Conservation (phyloP, 2,329 filamentous ascomycete species). For the Anisogramma anomala region DNA sequence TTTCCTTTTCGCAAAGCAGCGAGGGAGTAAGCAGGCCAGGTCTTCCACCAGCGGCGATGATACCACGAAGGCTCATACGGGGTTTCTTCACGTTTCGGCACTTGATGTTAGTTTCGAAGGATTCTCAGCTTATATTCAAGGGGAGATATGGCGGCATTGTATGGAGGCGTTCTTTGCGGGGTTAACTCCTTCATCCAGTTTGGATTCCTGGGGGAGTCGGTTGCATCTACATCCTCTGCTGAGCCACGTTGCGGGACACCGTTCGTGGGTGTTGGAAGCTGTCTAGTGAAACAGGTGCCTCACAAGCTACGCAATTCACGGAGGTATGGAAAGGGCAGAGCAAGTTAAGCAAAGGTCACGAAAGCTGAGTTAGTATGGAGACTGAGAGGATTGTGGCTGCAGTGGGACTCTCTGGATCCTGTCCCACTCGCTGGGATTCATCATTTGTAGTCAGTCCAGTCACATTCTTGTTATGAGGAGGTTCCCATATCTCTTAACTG, state of each 20-base stretch:
- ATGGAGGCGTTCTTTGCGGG: slow-evolving; percentile 11
- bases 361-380: not conserved
- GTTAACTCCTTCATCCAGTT: slow-evolving; percentile 1
- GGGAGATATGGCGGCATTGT: slow-evolving; percentile 5
- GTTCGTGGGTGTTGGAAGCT: not conserved
- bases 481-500: not conserved
- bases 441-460: slow-evolving; percentile 4
- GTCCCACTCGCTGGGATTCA: slow-evolving; percentile 1
- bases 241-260: not conserved
- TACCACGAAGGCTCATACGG: slow-evolving; percentile 12
- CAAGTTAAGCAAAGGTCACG: too few species aligned
- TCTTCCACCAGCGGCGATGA: slow-evolving; percentile 13
- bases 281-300: not conserved
- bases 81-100: slow-evolving; percentile 11
- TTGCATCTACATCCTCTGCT: slow-evolving; percentile 8
- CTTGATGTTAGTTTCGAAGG: slow-evolving; percentile 9
- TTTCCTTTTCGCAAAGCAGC: slow-evolving; percentile 1
- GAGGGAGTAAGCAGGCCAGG: slow-evolving; percentile 10
- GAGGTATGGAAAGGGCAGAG: not conserved
- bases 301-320: slow-evolving; percentile 2
- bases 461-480: not conserved
- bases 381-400: not conserved
- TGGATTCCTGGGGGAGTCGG: slow-evolving; percentile 1
- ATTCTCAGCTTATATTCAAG: slow-evolving; percentile 4
- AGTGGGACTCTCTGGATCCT: not conserved